Base-by-base conservation (phyloP, 768 basidiomycete genomes). In the Xanthoconium purpureum region DNA sequence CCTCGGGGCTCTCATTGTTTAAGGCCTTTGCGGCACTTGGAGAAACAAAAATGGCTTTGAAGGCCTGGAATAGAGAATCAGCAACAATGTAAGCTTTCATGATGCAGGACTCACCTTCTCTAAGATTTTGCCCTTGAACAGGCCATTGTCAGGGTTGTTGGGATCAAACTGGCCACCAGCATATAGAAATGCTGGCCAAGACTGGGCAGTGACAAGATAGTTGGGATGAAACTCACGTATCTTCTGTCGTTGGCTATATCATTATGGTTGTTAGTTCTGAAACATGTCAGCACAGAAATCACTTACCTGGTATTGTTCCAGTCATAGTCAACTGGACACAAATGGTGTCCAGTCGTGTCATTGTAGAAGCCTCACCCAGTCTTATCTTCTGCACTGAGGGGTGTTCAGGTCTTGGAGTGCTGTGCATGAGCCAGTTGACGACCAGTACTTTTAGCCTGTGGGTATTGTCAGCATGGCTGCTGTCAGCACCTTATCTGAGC, bases 151-250 rank as follows among this genome's bases (percentile, higher is more conserved):
- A 2, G 20, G 56, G 5, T 48, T 17, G 6, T 43, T 10, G 2
- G 39, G 20, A 1, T 55, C 35, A 15, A 10, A 55, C 17, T 28
- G 3, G 33, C 49, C 32, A 39, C 12, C 30, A 14, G 42, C 13
- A 32, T 58, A 58, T 13, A 58, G 11, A 6, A 58, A 58, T 8
- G 28, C 5, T 0, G 50, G 53, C 57, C 57, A 58, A 6, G 35
- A 40, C 1, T 55, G 28, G 2, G 45, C 30, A 1, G 54, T 59
- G 11, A 59, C n/a, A 2, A 48, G 45, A 37, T 14, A 55, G 12
- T 55, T 6, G 0, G 39, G 50, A 14, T 57, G 52, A 3, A 49
- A 54, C 1, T 53, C 17, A 0, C 8, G 6, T 1, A 57, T 48
- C 1, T 35, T 55, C 13, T 50, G 29, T n/a, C n/a, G 13, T 28